Evolutionary conservation across 495 filamentous ascomycete genomes (phyloP), one percentile per base, ranked within the genome.

Genomic region (Aspergillus cavernicola): DNA sequence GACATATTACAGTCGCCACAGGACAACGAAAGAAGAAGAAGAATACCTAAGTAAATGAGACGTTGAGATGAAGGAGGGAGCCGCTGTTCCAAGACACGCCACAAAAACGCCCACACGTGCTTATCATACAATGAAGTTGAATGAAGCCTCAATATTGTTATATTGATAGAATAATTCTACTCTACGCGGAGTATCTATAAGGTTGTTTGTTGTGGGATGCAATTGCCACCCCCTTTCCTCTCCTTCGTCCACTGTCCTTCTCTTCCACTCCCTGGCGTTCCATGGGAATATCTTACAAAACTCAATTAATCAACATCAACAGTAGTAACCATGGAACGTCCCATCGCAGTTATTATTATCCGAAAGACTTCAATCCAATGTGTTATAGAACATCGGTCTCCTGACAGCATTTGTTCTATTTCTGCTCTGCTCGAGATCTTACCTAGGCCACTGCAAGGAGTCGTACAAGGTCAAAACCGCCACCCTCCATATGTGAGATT

Each of bases 401-500:
- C n/a, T n/a, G n/a, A n/a, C n/a, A 9, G 6, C 44, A 33, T 36
- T 36, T 3, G 16, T 18, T 46, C 29, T 20, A 35, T 24, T 37
- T 37, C 35, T 38, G 31, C 16, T 29, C 46, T 40, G 29, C 3
- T 36, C n/a, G 23, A 32, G 23, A 15, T 33, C 24, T 39, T 24
- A 41, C 23, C 18, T 9, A 49, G 16, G 9, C 19, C 29, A 28
- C 53, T 35, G 43, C 28, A 46, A 46, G 43, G 43, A 46, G 44
- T n/a, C n/a, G n/a, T n/a, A n/a, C n/a, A n/a, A n/a, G 44, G 20
- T 47, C 59, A 77, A 55, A 73, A 77, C 11, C 70, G 61, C 74
- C 72, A 77, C 44, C 60, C 57, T 18, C 62, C 63, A 63, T 75
- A 77, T 18, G 65, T 58, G 13, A 50, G 43, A 53, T 69, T 67